Conservation (phyloP, 441 rosid genomes). For the Flueggea neowawraea region DNA sequence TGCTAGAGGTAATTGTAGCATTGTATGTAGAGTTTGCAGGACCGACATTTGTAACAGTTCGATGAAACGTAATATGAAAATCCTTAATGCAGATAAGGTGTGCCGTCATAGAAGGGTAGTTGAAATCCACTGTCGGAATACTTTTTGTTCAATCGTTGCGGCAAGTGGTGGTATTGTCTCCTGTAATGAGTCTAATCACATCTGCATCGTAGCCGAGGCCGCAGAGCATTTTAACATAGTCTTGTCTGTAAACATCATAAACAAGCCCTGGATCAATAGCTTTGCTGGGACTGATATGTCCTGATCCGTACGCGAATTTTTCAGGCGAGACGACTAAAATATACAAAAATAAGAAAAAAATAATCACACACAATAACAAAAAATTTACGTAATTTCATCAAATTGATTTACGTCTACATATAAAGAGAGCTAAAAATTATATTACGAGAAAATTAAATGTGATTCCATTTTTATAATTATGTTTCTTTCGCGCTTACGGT, state of each 20-base stretch:
- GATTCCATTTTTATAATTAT: too few species aligned
- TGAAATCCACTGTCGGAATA: constrained; percentile 25
- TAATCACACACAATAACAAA: too few species aligned
- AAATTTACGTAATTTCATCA: too few species aligned
- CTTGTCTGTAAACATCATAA: constrained; percentile 28
- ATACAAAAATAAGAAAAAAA: too few species aligned
- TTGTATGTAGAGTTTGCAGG: constrained; percentile 33
- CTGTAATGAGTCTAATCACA: constrained; percentile 15
- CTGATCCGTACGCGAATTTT: constrained; percentile 46
- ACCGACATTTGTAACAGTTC: constrained; percentile 55
- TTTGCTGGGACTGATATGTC: constrained; percentile 35
- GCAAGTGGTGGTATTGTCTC: constrained; percentile 31
- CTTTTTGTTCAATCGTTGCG: constrained; percentile 21
- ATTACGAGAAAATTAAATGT: too few species aligned
- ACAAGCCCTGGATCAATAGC: constrained; percentile 44
- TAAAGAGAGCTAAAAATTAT: too few species aligned
- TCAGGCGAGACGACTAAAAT: too few species aligned
- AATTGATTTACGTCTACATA: too few species aligned
- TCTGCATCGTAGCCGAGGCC: constrained; percentile 12
- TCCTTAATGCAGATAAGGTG: constrained; percentile 6
- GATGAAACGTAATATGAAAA: constrained; percentile 18
- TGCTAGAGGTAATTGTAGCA: constrained; percentile 10
- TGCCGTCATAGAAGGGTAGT: constrained; percentile 38
- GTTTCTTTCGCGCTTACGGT: too few species aligned
- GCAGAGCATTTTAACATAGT: constrained; percentile 36